Percentiles rank a stretch among this genome's conserved stretches.
These are phyloP conservation scores for Hypoxylon fragiforme DNA, from an alignment of 495 filamentous ascomycete species.

Conservation along the genomic window DNA sequence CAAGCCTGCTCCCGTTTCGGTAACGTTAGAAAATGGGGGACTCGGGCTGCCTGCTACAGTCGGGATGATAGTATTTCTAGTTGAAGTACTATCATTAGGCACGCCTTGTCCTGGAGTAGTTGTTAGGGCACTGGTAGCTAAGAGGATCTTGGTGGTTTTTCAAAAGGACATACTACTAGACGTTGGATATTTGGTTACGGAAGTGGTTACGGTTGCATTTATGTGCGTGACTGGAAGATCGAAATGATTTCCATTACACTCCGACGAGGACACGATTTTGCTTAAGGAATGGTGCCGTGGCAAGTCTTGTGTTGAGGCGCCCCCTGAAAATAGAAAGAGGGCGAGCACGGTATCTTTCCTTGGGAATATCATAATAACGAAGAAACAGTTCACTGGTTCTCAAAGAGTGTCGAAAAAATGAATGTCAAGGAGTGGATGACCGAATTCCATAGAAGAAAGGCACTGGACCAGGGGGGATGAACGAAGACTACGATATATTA, in stretches of 20 bases:
- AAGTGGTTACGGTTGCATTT: conserved; percentile 3
- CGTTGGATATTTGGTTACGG: background rate
- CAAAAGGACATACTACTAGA: background rate
- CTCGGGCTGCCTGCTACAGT: background rate
- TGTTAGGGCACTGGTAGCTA: background rate
- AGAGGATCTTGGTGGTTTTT: background rate
- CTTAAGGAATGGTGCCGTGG: background rate
- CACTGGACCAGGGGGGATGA: conserved; percentile 12
- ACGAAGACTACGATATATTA: conserved; percentile 2
- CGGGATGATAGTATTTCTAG: background rate
- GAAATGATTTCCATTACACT: no score
- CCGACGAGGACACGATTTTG: no score
- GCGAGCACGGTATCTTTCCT: conserved; percentile 13
- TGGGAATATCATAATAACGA: conserved; percentile 24
- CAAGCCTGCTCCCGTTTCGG: conserved; percentile 8
- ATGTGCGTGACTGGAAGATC: no score
- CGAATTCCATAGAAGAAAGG: conserved; percentile 21
- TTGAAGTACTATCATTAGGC: conserved; percentile 2
- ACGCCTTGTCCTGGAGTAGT: background rate
- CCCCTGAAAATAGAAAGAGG: conserved; percentile 12
- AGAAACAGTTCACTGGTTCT: conserved; percentile 1
- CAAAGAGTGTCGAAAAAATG: no score
- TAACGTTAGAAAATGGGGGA: conserved; percentile 15
- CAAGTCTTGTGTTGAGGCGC: conserved; percentile 3
- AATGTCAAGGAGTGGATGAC: conserved; percentile 4